A percentile compares a stretch with the other conserved stretches of the same genome.
phyloP scores from a whole-genome alignment of 228 moss, liverwort and hornwort genomes.

The Sphagnum fallax region DNA sequence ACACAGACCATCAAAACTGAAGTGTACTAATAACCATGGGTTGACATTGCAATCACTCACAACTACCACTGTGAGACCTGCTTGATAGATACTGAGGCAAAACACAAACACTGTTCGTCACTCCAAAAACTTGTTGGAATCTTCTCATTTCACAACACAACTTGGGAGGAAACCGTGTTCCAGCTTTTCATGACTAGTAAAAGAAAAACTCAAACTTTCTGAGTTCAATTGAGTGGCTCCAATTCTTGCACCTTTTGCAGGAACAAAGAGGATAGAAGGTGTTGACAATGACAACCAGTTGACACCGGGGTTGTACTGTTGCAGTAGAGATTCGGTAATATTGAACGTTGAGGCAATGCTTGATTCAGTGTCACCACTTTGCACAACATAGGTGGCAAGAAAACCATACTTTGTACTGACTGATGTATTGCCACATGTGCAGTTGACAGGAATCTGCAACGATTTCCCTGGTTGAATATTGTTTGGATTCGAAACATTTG shows the following conservation, averaged over 20 bases:
- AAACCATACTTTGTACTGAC: conserved; percentile 28
- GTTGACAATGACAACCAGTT: background rate
- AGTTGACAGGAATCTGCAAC: conserved; percentile 30
- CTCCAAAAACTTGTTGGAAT: no score
- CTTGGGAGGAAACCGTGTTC: no score
- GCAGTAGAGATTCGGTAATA: conserved; percentile 14
- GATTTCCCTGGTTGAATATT: background rate
- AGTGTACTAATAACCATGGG: no score
- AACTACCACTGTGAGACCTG: no score
- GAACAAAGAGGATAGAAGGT: conserved; percentile 29
- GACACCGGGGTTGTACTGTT: conserved; percentile 20
- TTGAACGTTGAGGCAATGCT: conserved; percentile 19
- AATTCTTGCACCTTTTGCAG: conserved; percentile 25
- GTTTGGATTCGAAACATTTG: conserved; percentile 8
- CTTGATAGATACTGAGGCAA: no score
- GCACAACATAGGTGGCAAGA: conserved; percentile 46
- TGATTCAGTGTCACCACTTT: conserved; percentile 19
- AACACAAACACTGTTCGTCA: no score
- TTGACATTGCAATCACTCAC: no score
- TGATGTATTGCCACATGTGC: conserved; percentile 40
- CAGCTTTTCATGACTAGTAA: no score
- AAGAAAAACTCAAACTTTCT: no score
- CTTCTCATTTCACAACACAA: no score
- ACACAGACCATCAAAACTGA: no score
- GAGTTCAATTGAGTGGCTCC: no score